Conservation (phyloP, 176 grass and related monocot genomes). For the Tillandsia leiboldiana region DNA sequence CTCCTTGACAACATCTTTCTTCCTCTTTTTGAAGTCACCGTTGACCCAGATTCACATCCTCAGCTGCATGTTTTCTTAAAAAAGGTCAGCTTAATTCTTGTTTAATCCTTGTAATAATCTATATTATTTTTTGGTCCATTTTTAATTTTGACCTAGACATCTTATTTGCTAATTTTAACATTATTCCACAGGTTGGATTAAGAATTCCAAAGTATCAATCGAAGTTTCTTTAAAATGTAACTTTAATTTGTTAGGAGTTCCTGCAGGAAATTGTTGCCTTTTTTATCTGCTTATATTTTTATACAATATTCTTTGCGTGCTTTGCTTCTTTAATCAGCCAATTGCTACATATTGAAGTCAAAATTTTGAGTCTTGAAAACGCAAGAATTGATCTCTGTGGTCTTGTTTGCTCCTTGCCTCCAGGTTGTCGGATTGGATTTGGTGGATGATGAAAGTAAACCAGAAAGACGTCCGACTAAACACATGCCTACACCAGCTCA, state of each 20-base stretch:
- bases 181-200: neutral
- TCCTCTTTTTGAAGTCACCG: constrained; percentile 86
- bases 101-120: constrained; percentile 14
- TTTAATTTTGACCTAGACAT: neutral
- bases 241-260: neutral
- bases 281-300: neutral
- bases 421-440: constrained; percentile 95
- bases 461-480: constrained; percentile 88
- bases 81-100: constrained; percentile 44
- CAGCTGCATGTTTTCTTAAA: constrained; percentile 91
- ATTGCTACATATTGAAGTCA: neutral
- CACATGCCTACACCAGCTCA: constrained; percentile 87
- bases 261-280: neutral
- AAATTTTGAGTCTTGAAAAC: neutral
- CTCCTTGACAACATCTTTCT: constrained; percentile 95
- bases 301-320: neutral
- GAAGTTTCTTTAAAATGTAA: neutral
- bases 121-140: constrained; percentile 7
- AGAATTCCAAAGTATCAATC: no score
- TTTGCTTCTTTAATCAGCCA: neutral
- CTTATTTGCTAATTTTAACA: neutral
- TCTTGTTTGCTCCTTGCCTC: constrained; percentile 11
- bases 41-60: constrained; percentile 86
- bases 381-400: neutral
- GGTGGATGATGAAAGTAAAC: constrained; percentile 99